Conservation (phyloP, 768 basidiomycete genomes). For the Mycena alexandri region DNA sequence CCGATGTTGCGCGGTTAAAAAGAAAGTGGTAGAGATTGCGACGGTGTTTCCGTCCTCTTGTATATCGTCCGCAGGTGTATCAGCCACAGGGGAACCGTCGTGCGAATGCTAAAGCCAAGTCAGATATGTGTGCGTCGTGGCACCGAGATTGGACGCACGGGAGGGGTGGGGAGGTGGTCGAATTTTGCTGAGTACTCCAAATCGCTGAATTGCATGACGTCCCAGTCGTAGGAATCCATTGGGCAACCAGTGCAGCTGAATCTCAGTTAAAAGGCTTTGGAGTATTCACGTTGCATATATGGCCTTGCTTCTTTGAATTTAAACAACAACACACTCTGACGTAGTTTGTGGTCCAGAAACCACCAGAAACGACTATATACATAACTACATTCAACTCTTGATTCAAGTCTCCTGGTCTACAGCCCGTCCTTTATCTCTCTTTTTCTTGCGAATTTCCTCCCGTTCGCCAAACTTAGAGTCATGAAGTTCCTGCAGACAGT, state of each 20-base stretch:
- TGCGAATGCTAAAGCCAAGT: conserved; percentile 54
- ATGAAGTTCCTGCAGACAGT: conserved; percentile 74
- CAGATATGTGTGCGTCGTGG: conserved; percentile 1
- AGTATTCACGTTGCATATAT: neutral
- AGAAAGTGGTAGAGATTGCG: conserved; percentile 87
- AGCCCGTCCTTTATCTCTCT: conserved; percentile 43
- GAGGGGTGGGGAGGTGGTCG: conserved; percentile 73
- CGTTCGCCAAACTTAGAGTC: conserved; percentile 91
- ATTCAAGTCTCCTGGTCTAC: too few species aligned
- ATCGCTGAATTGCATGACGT: conserved; percentile 41
- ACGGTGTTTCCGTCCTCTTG: conserved; percentile 49
- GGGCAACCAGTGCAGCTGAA: neutral
- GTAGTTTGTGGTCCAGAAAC: neutral
- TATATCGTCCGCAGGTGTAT: conserved; percentile 44
- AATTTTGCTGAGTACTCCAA: conserved; percentile 34
- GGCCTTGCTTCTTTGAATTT: too few species aligned
- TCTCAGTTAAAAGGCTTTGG: neutral
- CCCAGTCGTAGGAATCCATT: conserved; percentile 52
- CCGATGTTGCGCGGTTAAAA: conserved; percentile 73
- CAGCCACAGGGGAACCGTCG: conserved; percentile 58
- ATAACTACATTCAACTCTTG: too few species aligned
- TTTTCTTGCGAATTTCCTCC: conserved; percentile 85
- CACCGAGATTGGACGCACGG: conserved; percentile 54
- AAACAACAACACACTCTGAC: conserved; percentile 28
- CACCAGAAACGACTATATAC: too few species aligned